Evolutionary conservation across 73 alveolate species (phyloP), one percentile per base, ranked within the genome.

Genomic region (Paraurostyla sp.): DNA sequence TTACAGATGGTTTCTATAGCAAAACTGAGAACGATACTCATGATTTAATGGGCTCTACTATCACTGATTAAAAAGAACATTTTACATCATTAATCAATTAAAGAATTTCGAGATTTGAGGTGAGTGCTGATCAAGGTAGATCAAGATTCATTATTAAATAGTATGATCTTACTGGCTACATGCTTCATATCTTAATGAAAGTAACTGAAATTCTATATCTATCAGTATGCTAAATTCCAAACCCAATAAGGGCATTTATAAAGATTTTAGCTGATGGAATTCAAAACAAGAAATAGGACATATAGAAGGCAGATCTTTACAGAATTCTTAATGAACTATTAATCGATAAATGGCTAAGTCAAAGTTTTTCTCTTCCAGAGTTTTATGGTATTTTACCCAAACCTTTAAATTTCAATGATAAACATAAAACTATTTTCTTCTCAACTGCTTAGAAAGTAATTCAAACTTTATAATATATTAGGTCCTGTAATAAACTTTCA

Each of bases 321-420:
- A 50, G 89, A 32, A 78, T 78, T 36, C 50, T 78, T 0, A 78
- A 78, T 35, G 41, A 78, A 23, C 50, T 78, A 9, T 0, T 78
- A 0, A 54, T 78, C 6, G 78, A 51, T 54, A 49, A 40, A 51
- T 78, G 89, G 89, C 78, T 78, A 0, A 32, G 89, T 54, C 22
- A 52, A 35, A 78, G 76, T 20, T 78, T 78, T 54, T 54, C 30
- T 3, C 20, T 43, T 16, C 89, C 89, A 7, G 89, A 78, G 60
- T 78, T 29, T 36, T 78, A n/a, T 54, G 89, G 89, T 9, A 78
- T 78, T 29, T 35, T 78, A 9, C 89, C 89, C 4, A 78, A 78
- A 27, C 89, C 89, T 6, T 41, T 78, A 9, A 78, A 78, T 27
- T 78, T 78, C 71, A 11, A 22, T 11, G 89, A 78, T 9, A 78